Conservation (phyloP, 148 eudicot genomes). For the Fagopyrum tataricum region DNA sequence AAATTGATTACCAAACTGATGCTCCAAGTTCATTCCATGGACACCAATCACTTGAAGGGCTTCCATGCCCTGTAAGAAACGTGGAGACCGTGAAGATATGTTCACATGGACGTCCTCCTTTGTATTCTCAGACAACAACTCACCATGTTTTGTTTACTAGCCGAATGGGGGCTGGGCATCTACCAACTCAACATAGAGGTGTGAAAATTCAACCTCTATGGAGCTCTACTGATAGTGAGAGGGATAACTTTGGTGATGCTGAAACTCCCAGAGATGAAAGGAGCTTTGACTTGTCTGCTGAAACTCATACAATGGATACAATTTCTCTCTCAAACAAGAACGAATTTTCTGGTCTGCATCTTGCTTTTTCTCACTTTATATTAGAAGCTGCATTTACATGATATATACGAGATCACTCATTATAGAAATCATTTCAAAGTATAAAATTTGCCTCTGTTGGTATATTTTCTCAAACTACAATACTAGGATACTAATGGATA, state of each 20-base stretch:
- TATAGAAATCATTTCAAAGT: neutral
- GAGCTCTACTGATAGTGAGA: slow-evolving; percentile 47
- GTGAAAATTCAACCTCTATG: slow-evolving; percentile 51
- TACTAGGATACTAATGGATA: no score
- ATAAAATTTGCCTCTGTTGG: neutral
- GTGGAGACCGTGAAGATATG: slow-evolving; percentile 41
- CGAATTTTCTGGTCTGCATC: slow-evolving; percentile 35
- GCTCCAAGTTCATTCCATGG: slow-evolving; percentile 13
- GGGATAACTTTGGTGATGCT: slow-evolving; percentile 25
- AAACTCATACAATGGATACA: slow-evolving; percentile 50
- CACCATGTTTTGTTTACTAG: slow-evolving; percentile 43
- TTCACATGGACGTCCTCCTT: slow-evolving; percentile 30
- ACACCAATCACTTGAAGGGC: slow-evolving; percentile 15
- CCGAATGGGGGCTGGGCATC: slow-evolving; percentile 34
- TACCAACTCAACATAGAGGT: slow-evolving; percentile 24
- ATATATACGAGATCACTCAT: neutral
- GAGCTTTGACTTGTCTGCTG: slow-evolving; percentile 63
- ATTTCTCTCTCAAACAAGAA: slow-evolving; percentile 27
- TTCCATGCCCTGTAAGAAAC: slow-evolving; percentile 27
- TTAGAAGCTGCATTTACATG: neutral
- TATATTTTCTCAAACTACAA: no score
- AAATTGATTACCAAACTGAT: neutral
- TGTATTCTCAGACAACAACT: slow-evolving; percentile 47
- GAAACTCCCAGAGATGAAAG: slow-evolving; percentile 24
- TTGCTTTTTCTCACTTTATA: neutral